phyloP scores from a whole-genome alignment of 2,329 filamentous ascomycete genomes.

The Didymella lethalis region DNA sequence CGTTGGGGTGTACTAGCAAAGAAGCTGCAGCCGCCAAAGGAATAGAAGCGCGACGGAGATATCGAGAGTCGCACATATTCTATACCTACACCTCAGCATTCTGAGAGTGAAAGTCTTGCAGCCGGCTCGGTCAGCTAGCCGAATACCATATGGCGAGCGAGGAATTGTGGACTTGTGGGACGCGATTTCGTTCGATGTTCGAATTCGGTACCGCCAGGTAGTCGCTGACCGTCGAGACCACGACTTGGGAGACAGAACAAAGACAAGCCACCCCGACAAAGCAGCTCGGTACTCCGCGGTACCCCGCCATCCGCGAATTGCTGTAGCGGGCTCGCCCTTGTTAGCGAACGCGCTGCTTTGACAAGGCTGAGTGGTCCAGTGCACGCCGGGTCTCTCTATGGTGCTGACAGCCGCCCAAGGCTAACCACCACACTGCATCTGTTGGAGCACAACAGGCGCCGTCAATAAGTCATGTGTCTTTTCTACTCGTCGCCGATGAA shows the following conservation, averaged over 20 bases:
- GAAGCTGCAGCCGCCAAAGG: too few species aligned
- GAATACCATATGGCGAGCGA: too few species aligned
- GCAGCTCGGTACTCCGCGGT: slow-evolving; percentile 2
- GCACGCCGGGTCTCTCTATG: background rate
- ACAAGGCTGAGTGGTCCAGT: slow-evolving; percentile 4
- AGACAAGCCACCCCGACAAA: background rate
- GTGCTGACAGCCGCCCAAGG: too few species aligned
- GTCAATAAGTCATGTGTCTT: background rate
- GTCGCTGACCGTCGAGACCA: background rate
- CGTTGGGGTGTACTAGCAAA: too few species aligned
- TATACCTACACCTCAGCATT: too few species aligned
- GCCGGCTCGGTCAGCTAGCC: too few species aligned
- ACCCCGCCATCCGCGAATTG: slow-evolving; percentile 4
- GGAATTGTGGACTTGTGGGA: too few species aligned
- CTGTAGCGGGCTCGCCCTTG: background rate
- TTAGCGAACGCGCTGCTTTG: background rate
- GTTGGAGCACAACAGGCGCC: too few species aligned
- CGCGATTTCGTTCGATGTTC: background rate
- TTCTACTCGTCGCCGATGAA: background rate
- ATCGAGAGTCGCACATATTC: too few species aligned
- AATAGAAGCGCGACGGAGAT: too few species aligned
- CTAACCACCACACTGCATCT: too few species aligned
- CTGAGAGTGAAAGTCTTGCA: too few species aligned
- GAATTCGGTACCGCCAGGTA: background rate
- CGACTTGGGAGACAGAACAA: background rate